Evolutionary conservation across 768 basidiomycete genomes (phyloP), one percentile per base, ranked within the genome.

Genomic region (Xerocomus potaroensis): DNA sequence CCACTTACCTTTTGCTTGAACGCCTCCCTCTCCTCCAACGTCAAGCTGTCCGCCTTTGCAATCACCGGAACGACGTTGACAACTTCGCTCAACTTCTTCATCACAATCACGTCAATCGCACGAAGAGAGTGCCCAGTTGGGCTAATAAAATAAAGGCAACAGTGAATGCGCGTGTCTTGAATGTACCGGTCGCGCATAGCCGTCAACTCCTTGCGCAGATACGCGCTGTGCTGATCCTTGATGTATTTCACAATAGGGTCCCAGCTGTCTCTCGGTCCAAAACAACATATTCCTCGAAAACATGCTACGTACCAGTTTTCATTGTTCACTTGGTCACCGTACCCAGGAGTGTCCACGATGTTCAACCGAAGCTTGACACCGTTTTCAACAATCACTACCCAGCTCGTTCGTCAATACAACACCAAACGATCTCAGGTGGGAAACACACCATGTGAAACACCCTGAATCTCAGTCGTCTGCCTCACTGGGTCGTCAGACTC

Each of bases 1-100:
- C 18, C 7, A 60, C 74, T 15, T 26, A 91, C 91, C 76, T 91
- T 88, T 60, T 80, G 74, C 79, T 99, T 99, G 80, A 99, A 99
- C 36, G 76, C 75, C 46, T 86, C 87, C 57, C 92, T 75, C 76
- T 99, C 95, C 54, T 96, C 94, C 48, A 90, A 66, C 2, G 94
- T 97, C 74, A 99, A 76, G 53, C 83, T 86, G 69, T 99, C 95
- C 24, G 89, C 79, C 78, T 99, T 99, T 57, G 96, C 95, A 61
- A 99, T 97, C 51, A 99, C 89, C n/a, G 95, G 95, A 8, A 99
- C 94, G 43, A 99, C 95, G 59, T 99, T 99, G 68, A 97, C 96
- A 34, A 98, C 95, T 66, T 98, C 96, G 66, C 88, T 89, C 51
- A 99, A 76, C 75, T 97, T 97, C 78, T 97, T 96, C 85, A 99